phyloP scores from a whole-genome alignment of 257 asterid genomes.

The Phtheirospermum japonicum region DNA sequence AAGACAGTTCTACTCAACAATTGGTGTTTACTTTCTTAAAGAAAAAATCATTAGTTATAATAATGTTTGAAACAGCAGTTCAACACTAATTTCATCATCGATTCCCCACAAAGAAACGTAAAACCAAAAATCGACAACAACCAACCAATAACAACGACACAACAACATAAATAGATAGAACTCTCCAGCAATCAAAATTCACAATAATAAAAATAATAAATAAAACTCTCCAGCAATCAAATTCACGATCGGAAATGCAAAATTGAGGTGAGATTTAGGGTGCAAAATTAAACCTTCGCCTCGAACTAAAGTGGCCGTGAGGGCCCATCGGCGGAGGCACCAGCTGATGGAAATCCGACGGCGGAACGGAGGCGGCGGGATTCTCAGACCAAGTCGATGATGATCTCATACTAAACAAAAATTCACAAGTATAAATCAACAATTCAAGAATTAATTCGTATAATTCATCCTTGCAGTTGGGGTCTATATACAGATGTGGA shows the following conservation, averaged over 20 bases:
- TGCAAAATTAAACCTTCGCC: conserved; percentile 42
- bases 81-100: background rate
- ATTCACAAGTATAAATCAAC: conserved; percentile 18
- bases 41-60: background rate
- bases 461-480: conserved; percentile 22
- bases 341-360: conserved; percentile 40
- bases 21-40: background rate
- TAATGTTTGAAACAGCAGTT: background rate
- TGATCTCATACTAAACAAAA: conserved; percentile 49
- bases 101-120: background rate
- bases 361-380: conserved; percentile 37
- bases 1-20: background rate
- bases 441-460: conserved; percentile 26
- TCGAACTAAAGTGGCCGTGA: conserved; percentile 36
- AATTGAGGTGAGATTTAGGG: conserved; percentile 33
- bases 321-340: conserved; percentile 35
- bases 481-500: conserved; percentile 25
- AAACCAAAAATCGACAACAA: conserved; percentile 8
- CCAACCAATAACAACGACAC: conserved; percentile 21
- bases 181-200: too few species aligned
- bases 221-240: conserved; percentile 16
- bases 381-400: conserved; percentile 58
- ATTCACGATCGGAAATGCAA: conserved; percentile 34
- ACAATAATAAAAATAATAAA: conserved; percentile 18
- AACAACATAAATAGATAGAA: too few species aligned